A percentile compares a stretch with the other conserved stretches of the same genome.
Evolutionary conservation across 345 rosid species (phyloP).

Genomic region (Acer negundo): DNA sequence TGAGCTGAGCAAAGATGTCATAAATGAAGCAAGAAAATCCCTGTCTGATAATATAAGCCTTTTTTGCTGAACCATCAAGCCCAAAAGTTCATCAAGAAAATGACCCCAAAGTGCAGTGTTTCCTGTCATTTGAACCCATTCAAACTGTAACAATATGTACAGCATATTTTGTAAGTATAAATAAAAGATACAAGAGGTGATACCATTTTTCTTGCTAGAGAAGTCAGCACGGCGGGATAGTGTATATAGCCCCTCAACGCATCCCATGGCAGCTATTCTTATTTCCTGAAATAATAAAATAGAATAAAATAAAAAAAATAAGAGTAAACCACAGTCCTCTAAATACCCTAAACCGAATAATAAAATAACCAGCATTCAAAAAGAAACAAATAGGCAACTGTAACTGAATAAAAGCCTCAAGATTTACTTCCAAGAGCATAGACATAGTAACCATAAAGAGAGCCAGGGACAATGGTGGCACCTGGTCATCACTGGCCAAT

Average conservation of each 20-base stretch:
- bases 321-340: neutral
- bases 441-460: neutral
- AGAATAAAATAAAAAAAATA: conserved; percentile 13
- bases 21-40: conserved; percentile 68
- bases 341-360: neutral
- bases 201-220: conserved; percentile 93
- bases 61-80: conserved; percentile 73
- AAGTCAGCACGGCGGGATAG: conserved; percentile 56
- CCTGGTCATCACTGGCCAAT: conserved; percentile 72
- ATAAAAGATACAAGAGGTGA: neutral
- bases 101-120: conserved; percentile 61
- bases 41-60: conserved; percentile 76
- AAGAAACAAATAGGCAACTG: neutral
- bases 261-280: conserved; percentile 73
- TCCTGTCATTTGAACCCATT: conserved; percentile 51
- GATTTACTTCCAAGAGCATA: neutral
- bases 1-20: conserved; percentile 74
- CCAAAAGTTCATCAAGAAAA: conserved; percentile 71
- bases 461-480: conserved; percentile 16
- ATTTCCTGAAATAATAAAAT: conserved; percentile 50
- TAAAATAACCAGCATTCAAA: neutral
- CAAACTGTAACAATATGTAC: neutral
- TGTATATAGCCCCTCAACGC: conserved; percentile 63
- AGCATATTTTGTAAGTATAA: neutral
- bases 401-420: neutral